A percentile compares a stretch with the other conserved stretches of the same genome.
Conservation (phyloP, 2,329 filamentous ascomycete genomes). For the Aspergillus flavus region DNA sequence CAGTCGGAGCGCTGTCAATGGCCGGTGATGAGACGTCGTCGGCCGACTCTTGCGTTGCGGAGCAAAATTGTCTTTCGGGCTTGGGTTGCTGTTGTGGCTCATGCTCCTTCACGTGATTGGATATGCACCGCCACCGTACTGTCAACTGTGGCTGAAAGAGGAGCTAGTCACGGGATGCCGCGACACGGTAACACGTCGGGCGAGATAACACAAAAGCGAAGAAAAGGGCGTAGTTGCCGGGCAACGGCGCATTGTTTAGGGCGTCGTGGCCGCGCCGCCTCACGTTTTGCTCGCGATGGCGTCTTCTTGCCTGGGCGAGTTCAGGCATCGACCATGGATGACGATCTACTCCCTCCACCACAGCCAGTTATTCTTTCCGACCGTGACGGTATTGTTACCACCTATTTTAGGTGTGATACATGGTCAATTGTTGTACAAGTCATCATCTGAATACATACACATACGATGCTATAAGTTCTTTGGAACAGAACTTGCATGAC, state of each 20-base stretch:
- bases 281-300: constrained; percentile 22
- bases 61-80: constrained; percentile 28
- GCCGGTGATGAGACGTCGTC: constrained; percentile 13
- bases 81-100: constrained; percentile 22
- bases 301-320: constrained; percentile 19
- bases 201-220: constrained; percentile 6
- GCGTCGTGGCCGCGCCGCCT: constrained; percentile 19
- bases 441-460: neutral
- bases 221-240: constrained; percentile 51
- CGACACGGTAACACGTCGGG: constrained; percentile 18
- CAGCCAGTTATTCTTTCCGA: constrained; percentile 10
- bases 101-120: constrained; percentile 15
- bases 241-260: constrained; percentile 35
- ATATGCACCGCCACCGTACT: constrained; percentile 18
- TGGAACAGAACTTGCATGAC: neutral
- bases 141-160: neutral
- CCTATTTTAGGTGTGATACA: neutral
- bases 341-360: constrained; percentile 14
- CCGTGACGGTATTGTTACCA: constrained; percentile 24
- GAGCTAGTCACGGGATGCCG: constrained; percentile 20
- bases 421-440: neutral
- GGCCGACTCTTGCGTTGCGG: constrained; percentile 6
- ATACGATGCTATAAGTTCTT: neutral
- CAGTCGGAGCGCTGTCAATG: constrained; percentile 16
- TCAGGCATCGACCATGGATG: constrained; percentile 19